Conservation (phyloP, 345 rosid species). For the Crucihimalaya himalaica region DNA sequence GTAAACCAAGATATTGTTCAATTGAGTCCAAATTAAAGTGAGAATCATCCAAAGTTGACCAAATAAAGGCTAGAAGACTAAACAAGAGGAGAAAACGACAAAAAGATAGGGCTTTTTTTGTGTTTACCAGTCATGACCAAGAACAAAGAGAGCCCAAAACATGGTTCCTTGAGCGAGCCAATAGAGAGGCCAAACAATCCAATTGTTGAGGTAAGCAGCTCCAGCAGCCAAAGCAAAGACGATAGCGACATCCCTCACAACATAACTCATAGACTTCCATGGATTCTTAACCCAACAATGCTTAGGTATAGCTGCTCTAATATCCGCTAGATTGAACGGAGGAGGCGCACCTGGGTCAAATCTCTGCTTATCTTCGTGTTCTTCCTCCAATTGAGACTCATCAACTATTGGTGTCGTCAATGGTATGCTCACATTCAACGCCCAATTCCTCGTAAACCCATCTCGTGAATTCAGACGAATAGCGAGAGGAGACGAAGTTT, state of each 20-base stretch:
- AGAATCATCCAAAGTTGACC: conserved; percentile 26
- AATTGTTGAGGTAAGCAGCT: conserved; percentile 66
- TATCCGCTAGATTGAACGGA: conserved; percentile 71
- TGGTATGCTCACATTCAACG: conserved; percentile 64
- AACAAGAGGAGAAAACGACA: conserved; percentile 8
- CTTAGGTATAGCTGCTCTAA: conserved; percentile 80
- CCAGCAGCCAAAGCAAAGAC: conserved; percentile 77
- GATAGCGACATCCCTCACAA: conserved; percentile 66
- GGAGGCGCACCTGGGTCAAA: conserved; percentile 62
- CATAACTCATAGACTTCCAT: conserved; percentile 79
- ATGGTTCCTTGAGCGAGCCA: conserved; percentile 94
- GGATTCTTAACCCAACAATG: conserved; percentile 94
- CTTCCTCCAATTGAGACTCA: conserved; percentile 28
- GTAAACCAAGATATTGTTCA: conserved; percentile 7
- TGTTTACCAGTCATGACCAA: conserved; percentile 87
- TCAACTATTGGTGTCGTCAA: conserved; percentile 20
- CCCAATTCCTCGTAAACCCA: conserved; percentile 42
- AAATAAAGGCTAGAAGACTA: conserved; percentile 13
- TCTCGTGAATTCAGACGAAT: conserved; percentile 41
- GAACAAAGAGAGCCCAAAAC: conserved; percentile 98
- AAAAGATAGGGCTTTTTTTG: neutral
- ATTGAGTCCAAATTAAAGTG: conserved; percentile 16
- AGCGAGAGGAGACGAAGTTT: conserved; percentile 28
- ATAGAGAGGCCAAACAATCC: conserved; percentile 90
- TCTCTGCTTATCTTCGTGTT: conserved; percentile 34